Evolutionary conservation across 2,329 filamentous ascomycete genomes (phyloP), one percentile per base, ranked within the genome.

Genomic region (Neofusicoccum umdonicola): DNA sequence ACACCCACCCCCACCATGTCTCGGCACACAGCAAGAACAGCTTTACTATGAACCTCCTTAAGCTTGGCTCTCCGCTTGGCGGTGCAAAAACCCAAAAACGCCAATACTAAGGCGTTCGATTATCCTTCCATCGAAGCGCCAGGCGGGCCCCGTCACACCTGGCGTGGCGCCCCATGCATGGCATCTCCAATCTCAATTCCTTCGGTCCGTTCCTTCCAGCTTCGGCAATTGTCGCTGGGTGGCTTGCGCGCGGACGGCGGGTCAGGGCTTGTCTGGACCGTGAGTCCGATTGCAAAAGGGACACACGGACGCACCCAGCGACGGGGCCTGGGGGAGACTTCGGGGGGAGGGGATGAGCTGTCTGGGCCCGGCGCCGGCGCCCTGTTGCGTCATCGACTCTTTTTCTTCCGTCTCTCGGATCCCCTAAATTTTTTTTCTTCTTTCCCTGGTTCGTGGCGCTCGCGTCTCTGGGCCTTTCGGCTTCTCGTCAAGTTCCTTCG

Each of bases 191-290:
- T 44, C 22, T 31, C 41, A 47, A 34, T 17, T 42, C 52, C 39
- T 57, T 57, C 52, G 52, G 52, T 57, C 52, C 39, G 56, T 60
- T 34, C 56, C 42, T 60, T 37, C 42, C 27, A 22, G 31, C 56
- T 35, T 58, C 56, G 56, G 56, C 56, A 60, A 42, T n/a, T 57
- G 56, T 60, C 56, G 56, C 56, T 60, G 56, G 56, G 56, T 45
- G 56, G 56, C 56, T 60, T 60, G 56, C 42, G 56, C 22, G 41
- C 31, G 56, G 41, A n/a, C 11, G 8, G 37, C 9, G 37, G 13
- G 37, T 11, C 9, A 13, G 13, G 37, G 37, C 13, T 15, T 39
- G 37, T 39, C 11, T 15, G 22, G 47, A 19, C 22, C 47, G 44
- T 35, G 47, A 50, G 27, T 27, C 19, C 13, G 19, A 31, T 37